Base-by-base conservation (phyloP, 805 yeast species). In the Diddensiella transvaalensis region DNA sequence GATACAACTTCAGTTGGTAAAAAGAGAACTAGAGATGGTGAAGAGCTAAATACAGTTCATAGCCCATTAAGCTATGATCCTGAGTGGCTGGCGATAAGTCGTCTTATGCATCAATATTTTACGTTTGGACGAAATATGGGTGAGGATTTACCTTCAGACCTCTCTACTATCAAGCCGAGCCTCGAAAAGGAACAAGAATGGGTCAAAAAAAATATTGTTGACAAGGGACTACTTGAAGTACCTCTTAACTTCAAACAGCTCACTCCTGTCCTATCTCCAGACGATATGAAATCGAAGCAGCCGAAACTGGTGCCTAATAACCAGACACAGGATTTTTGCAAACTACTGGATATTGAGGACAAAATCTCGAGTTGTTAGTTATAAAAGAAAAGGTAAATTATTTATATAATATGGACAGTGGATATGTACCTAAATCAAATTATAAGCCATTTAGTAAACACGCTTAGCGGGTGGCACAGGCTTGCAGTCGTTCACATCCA, bases 381-480 rank as follows among this genome's bases (percentile, higher is more conserved):
- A n/a, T n/a, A n/a, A n/a, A n/a, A n/a, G n/a, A n/a, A n/a, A n/a
- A n/a, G 41, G 8, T 10, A 15, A 39, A 26, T 26, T 26, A 26
- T 26, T 26, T 26, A 26, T 26, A 26, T n/a, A 15, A 22, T 17
- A 29, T 47, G 44, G 39, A 41, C 43, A 26, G 32, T 49, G 40
- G 24, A 32, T 46, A 45, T 46, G 42, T 13, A 17, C 15, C n/a
- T 44, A 19, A n/a, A 10, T 8, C 6, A 41, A 22, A 22, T 22
- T 23, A 10, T 40, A 22, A 13, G n/a, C 6, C 8, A n/a, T n/a
- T 61, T 82, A 91, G 71, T 91, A 91, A 54, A 88, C 89, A 80
- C 99, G 91, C 73, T 85, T 83, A 50, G 95, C 93, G 51, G 98
- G 98, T 58, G 98, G 98, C 55, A 91, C 96, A 43, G 96, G 76